These are phyloP conservation scores for Angophora floribunda DNA, from an alignment of 345 rosid species.

Conservation along the genomic window DNA sequence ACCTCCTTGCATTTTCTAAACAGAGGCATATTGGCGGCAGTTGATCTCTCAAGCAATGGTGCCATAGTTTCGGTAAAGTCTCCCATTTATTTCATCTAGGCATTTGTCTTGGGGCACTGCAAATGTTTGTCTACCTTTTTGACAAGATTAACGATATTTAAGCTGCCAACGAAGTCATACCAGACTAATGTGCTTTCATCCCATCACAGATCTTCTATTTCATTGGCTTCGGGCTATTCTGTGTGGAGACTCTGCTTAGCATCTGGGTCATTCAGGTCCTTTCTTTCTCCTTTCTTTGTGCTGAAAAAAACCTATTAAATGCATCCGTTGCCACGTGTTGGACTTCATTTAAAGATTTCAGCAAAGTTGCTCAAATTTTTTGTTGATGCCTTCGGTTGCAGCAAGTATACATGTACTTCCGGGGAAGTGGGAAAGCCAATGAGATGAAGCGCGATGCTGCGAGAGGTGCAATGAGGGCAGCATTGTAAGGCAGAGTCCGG, in stretches of 20 bases:
- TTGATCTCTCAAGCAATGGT: conserved; percentile 35
- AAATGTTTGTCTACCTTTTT: background rate
- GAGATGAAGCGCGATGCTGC: conserved; percentile 51
- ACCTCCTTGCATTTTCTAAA: background rate
- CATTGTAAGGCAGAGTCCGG: background rate
- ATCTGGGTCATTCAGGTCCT: conserved; percentile 89
- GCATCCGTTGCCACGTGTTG: background rate
- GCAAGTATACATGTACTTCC: conserved; percentile 82
- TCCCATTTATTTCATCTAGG: background rate
- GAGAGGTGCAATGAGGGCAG: conserved; percentile 43
- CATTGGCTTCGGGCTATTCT: conserved; percentile 71
- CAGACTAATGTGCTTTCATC: background rate
- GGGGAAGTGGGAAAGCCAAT: conserved; percentile 69
- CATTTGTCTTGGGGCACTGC: background rate
- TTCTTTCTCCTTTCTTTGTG: background rate
- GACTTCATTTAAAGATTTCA: background rate
- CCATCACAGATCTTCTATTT: conserved; percentile 69
- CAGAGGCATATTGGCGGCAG: conserved; percentile 89
- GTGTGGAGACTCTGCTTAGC: conserved; percentile 66
- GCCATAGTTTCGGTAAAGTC: conserved; percentile 65
- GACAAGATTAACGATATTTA: background rate
- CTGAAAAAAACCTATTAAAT: background rate
- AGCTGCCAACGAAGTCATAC: background rate
- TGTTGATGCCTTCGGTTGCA: conserved; percentile 3
- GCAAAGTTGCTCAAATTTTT: background rate